Percentiles rank a stretch among this genome's conserved stretches.
phyloP scores from a whole-genome alignment of 148 eudicot species.

The Persicaria tinctoria region DNA sequence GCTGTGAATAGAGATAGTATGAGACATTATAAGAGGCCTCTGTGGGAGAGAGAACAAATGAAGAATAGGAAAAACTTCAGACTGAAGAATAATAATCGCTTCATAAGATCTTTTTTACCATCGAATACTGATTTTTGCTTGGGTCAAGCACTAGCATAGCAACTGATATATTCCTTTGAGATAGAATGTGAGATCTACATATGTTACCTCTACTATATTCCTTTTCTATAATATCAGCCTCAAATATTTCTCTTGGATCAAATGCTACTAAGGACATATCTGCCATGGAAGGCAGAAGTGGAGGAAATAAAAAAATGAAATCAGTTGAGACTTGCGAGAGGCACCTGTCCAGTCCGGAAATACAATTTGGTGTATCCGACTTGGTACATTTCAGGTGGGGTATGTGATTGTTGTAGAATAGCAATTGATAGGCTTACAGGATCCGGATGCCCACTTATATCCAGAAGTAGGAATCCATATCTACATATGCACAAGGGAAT shows the following conservation, averaged over 20 bases:
- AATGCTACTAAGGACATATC: not conserved
- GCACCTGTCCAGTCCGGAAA: conserved; percentile 77
- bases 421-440: conserved; percentile 70
- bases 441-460: conserved; percentile 49
- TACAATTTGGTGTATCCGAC: conserved; percentile 85
- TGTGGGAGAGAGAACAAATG: too few relatives aligned
- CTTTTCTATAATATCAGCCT: not conserved
- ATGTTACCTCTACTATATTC: too few relatives aligned
- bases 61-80: not conserved
- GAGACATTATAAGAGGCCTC: not conserved
- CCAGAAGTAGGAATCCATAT: conserved; percentile 67
- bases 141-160: not conserved
- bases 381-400: conserved; percentile 82
- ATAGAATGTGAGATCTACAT: too few relatives aligned
- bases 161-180: not conserved
- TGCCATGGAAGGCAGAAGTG: too few relatives aligned
- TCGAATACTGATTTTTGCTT: not conserved
- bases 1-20: conserved; percentile 29
- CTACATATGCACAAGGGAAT: conserved; percentile 32
- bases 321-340: not conserved
- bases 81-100: not conserved
- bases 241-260: not conserved
- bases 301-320: not conserved
- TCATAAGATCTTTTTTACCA: not conserved
- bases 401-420: conserved; percentile 72